Base-by-base conservation (phyloP, 1,139 yeast species). In the Blastobotrys arbuscula region DNA sequence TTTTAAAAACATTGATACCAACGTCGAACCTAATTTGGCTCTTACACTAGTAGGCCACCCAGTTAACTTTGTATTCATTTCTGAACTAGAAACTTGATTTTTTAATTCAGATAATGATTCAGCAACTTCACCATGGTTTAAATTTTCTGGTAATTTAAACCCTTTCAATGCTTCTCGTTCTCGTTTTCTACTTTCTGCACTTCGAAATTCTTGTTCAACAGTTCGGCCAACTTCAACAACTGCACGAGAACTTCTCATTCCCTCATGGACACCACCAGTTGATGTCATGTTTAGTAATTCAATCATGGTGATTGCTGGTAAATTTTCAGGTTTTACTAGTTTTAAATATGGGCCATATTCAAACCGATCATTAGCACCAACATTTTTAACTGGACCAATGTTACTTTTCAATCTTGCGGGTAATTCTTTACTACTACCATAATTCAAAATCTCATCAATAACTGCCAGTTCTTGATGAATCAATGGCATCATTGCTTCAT, bases 171-270 rank as follows among this genome's bases (percentile, higher is more conserved):
- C 73, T 53, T 74, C 75, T 37, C 76, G 73, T 56, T 84, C 94
- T 3, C 62, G 53, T 40, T 56, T 55, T 16, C 55, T 52, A n/a
- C 59, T 55, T 16, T 76, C 73, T 56, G 82, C 84, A 0, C 92
- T 77, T 58, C 85, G 78, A 63, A 84, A 87, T 64, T 92, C 97
- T 43, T 23, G 41, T 64, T 92, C 97, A 31, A 90, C 74, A 8
- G 96, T 92, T 57, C 77, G 80, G 4, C 97, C 96, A 5, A 92
- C 89, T 0, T 86, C 74, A 20, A 84, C 71, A 20, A 89, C 86
- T 0, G 95, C 90, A 56, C 88, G 76, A 0, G 95, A 88, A 0
- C 92, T 83, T 60, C 90, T 76, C 81, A 89, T 82, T 37, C 96
- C 96, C 56, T 84, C 88, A n/a, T 76, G 72, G 31, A 82, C 76